A percentile compares a stretch with the other conserved stretches of the same genome.
phyloP scores from a whole-genome alignment of 805 yeast genomes.

The Ogataea ganodermae region DNA sequence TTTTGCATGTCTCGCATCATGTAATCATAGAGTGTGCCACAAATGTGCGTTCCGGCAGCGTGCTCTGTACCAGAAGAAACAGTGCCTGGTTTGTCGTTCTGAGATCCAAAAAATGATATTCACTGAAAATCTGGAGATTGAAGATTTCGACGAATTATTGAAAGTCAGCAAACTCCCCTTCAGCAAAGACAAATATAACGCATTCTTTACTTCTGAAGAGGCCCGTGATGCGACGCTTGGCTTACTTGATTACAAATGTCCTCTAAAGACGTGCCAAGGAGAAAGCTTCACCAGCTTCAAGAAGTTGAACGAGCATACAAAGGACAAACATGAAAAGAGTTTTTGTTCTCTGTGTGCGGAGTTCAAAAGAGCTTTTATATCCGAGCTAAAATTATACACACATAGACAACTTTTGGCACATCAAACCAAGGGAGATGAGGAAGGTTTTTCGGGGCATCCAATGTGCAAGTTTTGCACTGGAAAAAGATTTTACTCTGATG shows the following conservation, averaged over 20 bases:
- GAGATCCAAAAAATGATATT: conserved; percentile 61
- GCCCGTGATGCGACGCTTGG: conserved; percentile 50
- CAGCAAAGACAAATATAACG: conserved; percentile 47
- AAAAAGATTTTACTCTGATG: conserved; percentile 80
- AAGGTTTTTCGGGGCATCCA: conserved; percentile 89
- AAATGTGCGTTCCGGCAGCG: conserved; percentile 80
- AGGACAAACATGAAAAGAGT: conserved; percentile 58
- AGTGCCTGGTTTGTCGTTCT: conserved; percentile 84
- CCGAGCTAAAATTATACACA: conserved; percentile 65
- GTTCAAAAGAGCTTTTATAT: conserved; percentile 75
- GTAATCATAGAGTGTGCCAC: conserved; percentile 85
- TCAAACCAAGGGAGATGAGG: conserved; percentile 68
- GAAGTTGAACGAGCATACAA: conserved; percentile 64
- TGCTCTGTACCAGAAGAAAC: conserved; percentile 69
- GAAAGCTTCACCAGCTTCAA: conserved; percentile 50
- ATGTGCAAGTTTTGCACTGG: conserved; percentile 78
- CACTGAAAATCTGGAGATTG: conserved; percentile 49
- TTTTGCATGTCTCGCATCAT: conserved; percentile 73
- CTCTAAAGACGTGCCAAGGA: conserved; percentile 35
- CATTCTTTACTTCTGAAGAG: conserved; percentile 58
- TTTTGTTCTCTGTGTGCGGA: conserved; percentile 77
- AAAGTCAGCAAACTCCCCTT: conserved; percentile 21
- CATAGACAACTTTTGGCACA: conserved; percentile 67
- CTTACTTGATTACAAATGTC: conserved; percentile 60
- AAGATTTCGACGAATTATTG: conserved; percentile 33